Evolutionary conservation across 805 yeast genomes (phyloP), one percentile per base, ranked within the genome.

Genomic region (Starmerella vaccinii): DNA sequence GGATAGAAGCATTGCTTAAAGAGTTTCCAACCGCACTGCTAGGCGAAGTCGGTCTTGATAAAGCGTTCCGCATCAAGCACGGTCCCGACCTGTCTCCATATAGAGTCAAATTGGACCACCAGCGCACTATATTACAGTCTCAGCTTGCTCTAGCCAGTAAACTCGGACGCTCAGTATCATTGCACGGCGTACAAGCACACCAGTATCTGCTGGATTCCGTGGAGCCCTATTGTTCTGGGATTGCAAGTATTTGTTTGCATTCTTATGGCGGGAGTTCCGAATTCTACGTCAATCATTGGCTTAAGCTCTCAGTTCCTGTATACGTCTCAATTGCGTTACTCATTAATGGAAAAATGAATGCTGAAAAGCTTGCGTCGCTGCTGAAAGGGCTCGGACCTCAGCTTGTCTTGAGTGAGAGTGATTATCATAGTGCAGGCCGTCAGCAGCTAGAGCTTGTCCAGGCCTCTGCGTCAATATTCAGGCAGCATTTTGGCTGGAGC

Each of bases 41-140:
- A 9, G 98, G 98, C 0, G 98, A 90, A 59, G 74, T 87, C n/a
- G 98, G 98, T 0, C 67, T 92, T 2, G 98, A 90, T 64, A 84
- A 81, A 63, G 61, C 77, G 27, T 84, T 85, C 61, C 65, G 84
- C 33, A 64, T 89, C 4, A 95, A 94, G 2, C 45, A 54, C 19
- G 49, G 51, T 55, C 53, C 51, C 30, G 56, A 53, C 2, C 54
- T 74, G 26, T 65, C 73, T 1, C 71, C 69, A n/a, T 76, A 75
- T 51, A 71, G 73, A 53, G 89, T 86, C 0, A 62, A 62, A 2
- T 66, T 85, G 68, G 69, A 66, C 0, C 97, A 92, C 62, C 98
- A 90, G 61, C 47, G 65, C 13, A 51, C 48, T 1, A 64, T 90
- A 0, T 73, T 89, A 34, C 60, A 61, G 3, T 57, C 60, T 1